Percentiles rank a stretch among this genome's conserved stretches.
These are phyloP conservation scores for Phycomyces nitens DNA, from an alignment of 192 early-diverging fungal species.

Conservation along the genomic window DNA sequence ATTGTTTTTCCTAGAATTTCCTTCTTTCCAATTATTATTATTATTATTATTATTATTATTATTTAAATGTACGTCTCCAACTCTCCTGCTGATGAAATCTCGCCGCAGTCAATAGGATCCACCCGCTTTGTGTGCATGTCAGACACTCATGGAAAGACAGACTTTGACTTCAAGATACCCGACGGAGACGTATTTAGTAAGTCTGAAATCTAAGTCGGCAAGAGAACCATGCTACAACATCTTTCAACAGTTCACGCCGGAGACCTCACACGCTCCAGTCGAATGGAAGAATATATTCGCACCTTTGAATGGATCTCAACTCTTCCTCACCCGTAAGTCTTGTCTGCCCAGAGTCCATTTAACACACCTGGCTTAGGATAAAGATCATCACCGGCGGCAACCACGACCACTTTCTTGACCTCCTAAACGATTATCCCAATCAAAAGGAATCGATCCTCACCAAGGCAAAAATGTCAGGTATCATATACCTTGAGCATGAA, in stretches of 20 bases:
- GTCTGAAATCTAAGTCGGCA: neutral
- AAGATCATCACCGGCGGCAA: slow-evolving; percentile 34
- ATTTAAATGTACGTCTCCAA: neutral
- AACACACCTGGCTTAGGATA: slow-evolving; percentile 9
- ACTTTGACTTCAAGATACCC: slow-evolving; percentile 23
- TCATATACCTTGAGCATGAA: slow-evolving; percentile 34
- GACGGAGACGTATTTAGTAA: slow-evolving; percentile 36
- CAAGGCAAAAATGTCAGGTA: slow-evolving; percentile 9
- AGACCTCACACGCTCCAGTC: slow-evolving; percentile 23
- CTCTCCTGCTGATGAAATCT: neutral
- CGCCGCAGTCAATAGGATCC: neutral
- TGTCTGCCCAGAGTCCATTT: neutral
- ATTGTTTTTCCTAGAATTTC: too few relatives aligned
- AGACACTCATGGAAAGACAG: slow-evolving; percentile 29
- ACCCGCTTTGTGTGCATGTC: slow-evolving; percentile 37
- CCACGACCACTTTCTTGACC: slow-evolving; percentile 32
- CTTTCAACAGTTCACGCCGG: slow-evolving; percentile 38
- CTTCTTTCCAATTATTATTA: neutral
- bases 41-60: neutral
- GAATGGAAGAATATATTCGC: slow-evolving; percentile 4
- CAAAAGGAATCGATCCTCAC: slow-evolving; percentile 12
- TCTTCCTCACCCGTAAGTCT: slow-evolving; percentile 34
- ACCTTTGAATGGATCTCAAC: slow-evolving; percentile 26
- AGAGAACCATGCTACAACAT: too few relatives aligned
- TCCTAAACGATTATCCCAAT: neutral